Base-by-base conservation (phyloP, 306 rosid species). In the Vicia villosa region DNA sequence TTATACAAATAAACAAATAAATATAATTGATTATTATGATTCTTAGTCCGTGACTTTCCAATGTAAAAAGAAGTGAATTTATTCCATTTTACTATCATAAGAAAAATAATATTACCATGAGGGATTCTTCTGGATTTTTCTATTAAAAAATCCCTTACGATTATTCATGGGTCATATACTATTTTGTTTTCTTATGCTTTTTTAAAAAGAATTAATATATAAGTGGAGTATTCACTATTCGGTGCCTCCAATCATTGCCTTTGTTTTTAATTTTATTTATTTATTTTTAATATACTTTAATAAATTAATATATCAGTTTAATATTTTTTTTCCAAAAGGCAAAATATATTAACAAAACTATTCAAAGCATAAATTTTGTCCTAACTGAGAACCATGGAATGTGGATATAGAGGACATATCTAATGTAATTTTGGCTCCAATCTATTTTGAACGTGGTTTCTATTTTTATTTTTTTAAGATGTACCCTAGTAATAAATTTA, bases 21-120 rank as follows among this genome's bases (percentile, higher is more conserved):
- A 28, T 30, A 57, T 57, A 10, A 28, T 24, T 12, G 30, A 8
- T 40, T 26, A 13, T 4, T 43, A 30, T 43, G 66, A 17, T 58
- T 45, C 46, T 59, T 19, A 16, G 49, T 43, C 45, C 49, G 68
- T 58, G 75, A 71, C 75, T 71, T 58, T 70, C 59, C 67, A 46
- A 43, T 12, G 30, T 17, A 12, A 70, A 70, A 57, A 57, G 56
- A 57, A 16, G 67, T 64, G 19, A 45, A 58, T 28, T 70, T 34
- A 5, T 6, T 34, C 38, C 38, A 34, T 34, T 34, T n/a, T 34
- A 34, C 38, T 34, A 34, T 34, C 7, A 6, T 34, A 34, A 8
- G 5, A 3, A 28, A 30, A 30, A 30, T n/a, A n/a, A 34, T 6
- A 34, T 32, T 19, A 70, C 40, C 20, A 21, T 24, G 22, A 15